Percentiles rank a stretch among this genome's conserved stretches.
Conservation (phyloP, 495 filamentous ascomycete genomes). For the Echria macrotheca region DNA sequence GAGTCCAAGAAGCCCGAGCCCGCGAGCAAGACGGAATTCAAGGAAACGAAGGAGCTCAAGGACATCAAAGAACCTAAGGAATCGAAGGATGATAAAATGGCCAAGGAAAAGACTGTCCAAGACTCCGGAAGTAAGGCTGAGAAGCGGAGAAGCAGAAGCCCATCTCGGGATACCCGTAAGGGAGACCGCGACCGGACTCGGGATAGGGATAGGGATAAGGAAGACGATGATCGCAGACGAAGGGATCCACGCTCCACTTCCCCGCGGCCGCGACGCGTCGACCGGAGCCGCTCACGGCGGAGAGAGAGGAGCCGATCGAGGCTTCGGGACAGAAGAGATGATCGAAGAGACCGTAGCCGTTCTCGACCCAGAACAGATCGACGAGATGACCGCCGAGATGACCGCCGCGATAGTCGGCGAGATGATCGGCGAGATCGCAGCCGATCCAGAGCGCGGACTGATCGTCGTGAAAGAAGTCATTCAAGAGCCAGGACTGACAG, state of each 20-base stretch:
- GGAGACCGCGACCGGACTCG: slow-evolving; percentile 27
- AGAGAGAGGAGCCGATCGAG: slow-evolving; percentile 22
- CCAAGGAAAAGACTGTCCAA: too few relatives aligned
- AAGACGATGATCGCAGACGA: slow-evolving; percentile 23
- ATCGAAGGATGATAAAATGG: neutral
- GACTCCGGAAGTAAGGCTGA: slow-evolving; percentile 20
- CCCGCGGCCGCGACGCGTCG: slow-evolving; percentile 16
- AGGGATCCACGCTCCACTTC: slow-evolving; percentile 22
- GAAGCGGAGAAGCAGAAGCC: slow-evolving; percentile 31
- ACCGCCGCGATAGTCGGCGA: too few relatives aligned
- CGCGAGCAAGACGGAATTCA: slow-evolving; percentile 12
- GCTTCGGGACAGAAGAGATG: slow-evolving; percentile 21
- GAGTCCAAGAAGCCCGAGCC: slow-evolving; percentile 36
- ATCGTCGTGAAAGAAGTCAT: slow-evolving; percentile 26
- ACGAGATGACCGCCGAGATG: slow-evolving; percentile 18
- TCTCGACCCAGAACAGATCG: slow-evolving; percentile 28
- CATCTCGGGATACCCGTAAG: slow-evolving; percentile 25
- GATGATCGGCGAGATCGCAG: slow-evolving; percentile 27
- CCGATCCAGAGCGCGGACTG: slow-evolving; percentile 23
- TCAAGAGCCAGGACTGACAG: slow-evolving; percentile 30
- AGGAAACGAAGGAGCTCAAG: slow-evolving; percentile 20
- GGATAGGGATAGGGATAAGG: slow-evolving; percentile 23
- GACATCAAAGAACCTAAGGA: slow-evolving; percentile 16
- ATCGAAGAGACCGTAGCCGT: slow-evolving; percentile 37
- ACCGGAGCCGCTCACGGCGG: slow-evolving; percentile 22